A percentile compares a stretch with the other conserved stretches of the same genome.
Conservation (phyloP, 352 stramenopile genomes). For the Phytophthora pluvialis region DNA sequence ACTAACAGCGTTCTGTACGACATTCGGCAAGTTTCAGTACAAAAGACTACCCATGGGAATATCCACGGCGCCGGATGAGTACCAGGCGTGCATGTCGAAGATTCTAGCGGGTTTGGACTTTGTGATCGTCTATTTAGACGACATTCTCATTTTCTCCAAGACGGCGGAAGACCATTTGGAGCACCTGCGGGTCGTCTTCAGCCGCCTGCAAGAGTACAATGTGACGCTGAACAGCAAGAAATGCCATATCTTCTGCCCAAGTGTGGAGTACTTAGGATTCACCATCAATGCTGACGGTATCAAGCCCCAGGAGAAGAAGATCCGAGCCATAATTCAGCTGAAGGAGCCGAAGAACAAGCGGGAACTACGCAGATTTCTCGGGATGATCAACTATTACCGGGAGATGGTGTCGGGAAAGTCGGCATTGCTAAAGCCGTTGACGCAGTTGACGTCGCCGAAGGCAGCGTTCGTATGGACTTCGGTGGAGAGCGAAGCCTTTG, state of each 20-base stretch:
- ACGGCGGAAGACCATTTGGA: conserved; percentile 9
- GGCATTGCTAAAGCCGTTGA: neutral
- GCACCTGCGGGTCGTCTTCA: conserved; percentile 8
- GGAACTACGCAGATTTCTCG: conserved; percentile 4
- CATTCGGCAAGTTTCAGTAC: conserved; percentile 20
- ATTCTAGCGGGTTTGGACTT: conserved; percentile 11
- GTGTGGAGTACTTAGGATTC: conserved; percentile 8
- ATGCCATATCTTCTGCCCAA: conserved; percentile 11
- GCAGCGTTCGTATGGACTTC: conserved; percentile 2
- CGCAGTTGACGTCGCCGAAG: neutral
- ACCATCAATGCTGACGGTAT: conserved; percentile 3
- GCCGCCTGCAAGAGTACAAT: neutral
- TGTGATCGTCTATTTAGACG: conserved; percentile 22
- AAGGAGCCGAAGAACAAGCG: neutral
- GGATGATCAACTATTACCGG: conserved; percentile 16
- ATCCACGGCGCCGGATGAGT: conserved; percentile 15
- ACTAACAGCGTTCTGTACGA: no score
- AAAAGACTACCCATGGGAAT: conserved; percentile 8
- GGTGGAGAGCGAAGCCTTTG: conserved; percentile 10
- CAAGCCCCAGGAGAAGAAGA: conserved; percentile 14
- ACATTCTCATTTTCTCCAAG: conserved; percentile 16
- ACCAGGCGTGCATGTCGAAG: conserved; percentile 18
- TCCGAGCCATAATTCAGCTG: conserved; percentile 1
- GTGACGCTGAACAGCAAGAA: conserved; percentile 10
- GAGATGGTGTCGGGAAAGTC: conserved; percentile 16